Base-by-base conservation (phyloP, 495 filamentous ascomycete species). In the Tuber calosporum region DNA sequence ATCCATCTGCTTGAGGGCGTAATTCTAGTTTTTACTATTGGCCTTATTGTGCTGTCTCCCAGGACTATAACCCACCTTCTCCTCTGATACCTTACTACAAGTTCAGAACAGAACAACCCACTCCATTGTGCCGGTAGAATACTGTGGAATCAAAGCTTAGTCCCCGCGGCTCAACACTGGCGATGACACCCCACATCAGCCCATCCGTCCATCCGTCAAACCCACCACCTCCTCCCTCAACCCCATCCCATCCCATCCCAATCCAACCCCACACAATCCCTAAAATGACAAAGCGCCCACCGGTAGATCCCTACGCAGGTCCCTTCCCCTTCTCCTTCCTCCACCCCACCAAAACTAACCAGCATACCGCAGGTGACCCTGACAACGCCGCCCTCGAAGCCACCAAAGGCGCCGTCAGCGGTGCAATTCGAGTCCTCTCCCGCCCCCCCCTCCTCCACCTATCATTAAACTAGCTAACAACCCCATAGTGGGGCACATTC, bases 311-410 rank as follows among this genome's bases (percentile, higher is more conserved):
- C 9, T n/a, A 58, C n/a, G 48, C 8, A 58, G 48, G 48, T 58
- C 13, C 67, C 20, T 36, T 37, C 67, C 40, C 26, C 30, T 9
- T 9, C 67, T 4, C 36, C 67, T 68, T 30, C 22, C 26, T 9
- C 66, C 3, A 0, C 69, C 48, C 69, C 22, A 26, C 69, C 20
- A 40, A 34, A 48, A 37, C 37, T 42, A 73, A 73, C 72, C 2
- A 38, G 9, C 19, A 74, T 73, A 48, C 41, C 26, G 1, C 36
- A 77, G 76, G 72, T 20, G 69, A 45, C 42, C 75, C 78, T 66
- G 78, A 81, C 34, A 42, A 67, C 37, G 79, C 79, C 37, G 79
- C 79, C 67, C 66, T 68, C 34, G 79, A 77, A 42, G 79, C 79
- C 26, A 69, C 70, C 1, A 74, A 48, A 20, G 79, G 79, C 34